Base-by-base conservation (phyloP, 2,329 filamentous ascomycete genomes). In the Alternaria sp. region DNA sequence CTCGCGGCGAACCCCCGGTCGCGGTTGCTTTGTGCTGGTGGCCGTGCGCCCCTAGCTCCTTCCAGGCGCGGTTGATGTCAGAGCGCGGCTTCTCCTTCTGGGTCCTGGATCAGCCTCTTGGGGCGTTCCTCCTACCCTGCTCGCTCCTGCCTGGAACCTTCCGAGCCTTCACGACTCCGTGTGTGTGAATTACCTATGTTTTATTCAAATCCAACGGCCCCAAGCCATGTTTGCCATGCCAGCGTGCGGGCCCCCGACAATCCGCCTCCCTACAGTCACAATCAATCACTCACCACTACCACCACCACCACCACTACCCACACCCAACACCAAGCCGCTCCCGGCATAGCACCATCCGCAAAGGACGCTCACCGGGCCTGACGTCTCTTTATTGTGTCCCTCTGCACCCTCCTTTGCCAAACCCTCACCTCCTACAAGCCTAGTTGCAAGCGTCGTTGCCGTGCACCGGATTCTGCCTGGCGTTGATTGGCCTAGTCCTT, bases 71-170 rank as follows among this genome's bases (percentile, higher is more conserved):
- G 71, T 75, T 75, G 69, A 76, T 73, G 73, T 77, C 74, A 77
- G 74, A 76, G 68, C 64, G 59, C 68, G 70, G 67, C 69, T 73
- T 68, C 71, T 75, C 70, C 71, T 74, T 74, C 70, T 76, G 75
- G 74, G 73, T 77, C 76, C 69, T 77, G 75, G 74, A 76, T 77
- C 76, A 77, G 75, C 74, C 72, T 74, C 72, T 76, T 72, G 69
- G 68, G 72, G 72, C 71, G 66, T 67, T 62, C 57, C 57, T 60
- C 62, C 64, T 66, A 59, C 63, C 56, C 70, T 75, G 57, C 52
- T 60, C 57, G 57, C 57, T 60, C 57, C 53, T 60, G 73, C 69
- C 75, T 77, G 75, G 76, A 75, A 75, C 73, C 71, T 76, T 74
- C 74, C 75, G 75, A 63, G 63, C 67, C 67, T 73, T 73, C 69